Conservation (phyloP, 2,329 filamentous ascomycete species). For the Fusarium lateritium region DNA sequence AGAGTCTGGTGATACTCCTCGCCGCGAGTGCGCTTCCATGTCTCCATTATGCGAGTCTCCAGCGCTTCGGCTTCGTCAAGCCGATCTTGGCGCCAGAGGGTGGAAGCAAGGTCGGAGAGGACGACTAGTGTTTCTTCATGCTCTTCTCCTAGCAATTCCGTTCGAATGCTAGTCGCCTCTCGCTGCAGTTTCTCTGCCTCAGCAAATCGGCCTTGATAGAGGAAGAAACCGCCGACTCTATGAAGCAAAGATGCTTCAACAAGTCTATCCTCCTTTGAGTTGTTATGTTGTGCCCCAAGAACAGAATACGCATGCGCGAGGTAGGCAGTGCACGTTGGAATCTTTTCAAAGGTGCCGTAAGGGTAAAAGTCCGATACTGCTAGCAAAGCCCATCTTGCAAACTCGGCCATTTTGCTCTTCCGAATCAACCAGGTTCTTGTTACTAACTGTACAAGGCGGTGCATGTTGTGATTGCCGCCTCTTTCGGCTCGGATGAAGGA, state of each 20-base stretch:
- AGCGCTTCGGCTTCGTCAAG: conserved; percentile 35
- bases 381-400: conserved; percentile 39
- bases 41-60: not conserved
- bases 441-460: conserved; percentile 55
- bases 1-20: conserved; percentile 2
- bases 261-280: conserved; percentile 21
- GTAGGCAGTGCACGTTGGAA: conserved; percentile 35
- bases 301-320: conserved; percentile 48
- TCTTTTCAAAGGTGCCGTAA: conserved; percentile 27
- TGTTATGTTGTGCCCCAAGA: conserved; percentile 14
- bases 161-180: not conserved
- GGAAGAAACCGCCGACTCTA: conserved; percentile 2
- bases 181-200: conserved; percentile 12
- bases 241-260: conserved; percentile 31
- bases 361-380: conserved; percentile 45
- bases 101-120: conserved; percentile 9
- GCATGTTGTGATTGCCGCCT: conserved; percentile 46
- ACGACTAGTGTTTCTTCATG: not conserved
- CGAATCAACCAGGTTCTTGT: conserved; percentile 50
- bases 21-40: not conserved
- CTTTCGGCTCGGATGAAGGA: conserved; percentile 47
- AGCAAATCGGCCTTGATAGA: not conserved
- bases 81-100: not conserved
- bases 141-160: conserved; percentile 5
- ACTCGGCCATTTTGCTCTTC: conserved; percentile 19